Conservation (phyloP, 805 yeast genomes). For the Saccharomycopsis sp. region DNA sequence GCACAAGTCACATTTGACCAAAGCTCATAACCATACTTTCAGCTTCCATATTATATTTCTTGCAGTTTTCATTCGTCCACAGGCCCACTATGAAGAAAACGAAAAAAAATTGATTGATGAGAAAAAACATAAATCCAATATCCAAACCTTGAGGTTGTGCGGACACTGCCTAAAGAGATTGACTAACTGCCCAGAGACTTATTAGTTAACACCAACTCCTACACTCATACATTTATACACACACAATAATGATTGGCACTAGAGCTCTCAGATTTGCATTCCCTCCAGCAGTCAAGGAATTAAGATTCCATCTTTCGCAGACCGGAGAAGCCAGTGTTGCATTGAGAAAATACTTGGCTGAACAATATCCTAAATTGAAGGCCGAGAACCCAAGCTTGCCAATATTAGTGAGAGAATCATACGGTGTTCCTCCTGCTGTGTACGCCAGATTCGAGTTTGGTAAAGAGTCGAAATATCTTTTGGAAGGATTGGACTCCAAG, state of each 20-base stretch:
- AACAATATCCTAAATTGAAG: conserved; percentile 59
- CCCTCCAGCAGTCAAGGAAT: conserved; percentile 57
- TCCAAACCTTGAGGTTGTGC: too few relatives aligned
- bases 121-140: too few relatives aligned
- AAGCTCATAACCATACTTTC: background rate
- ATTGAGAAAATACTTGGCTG: conserved; percentile 55
- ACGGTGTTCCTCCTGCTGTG: conserved; percentile 64
- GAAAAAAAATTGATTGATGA: too few relatives aligned
- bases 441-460: conserved; percentile 60
- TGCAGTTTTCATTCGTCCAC: conserved; percentile 1
- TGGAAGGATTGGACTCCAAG: conserved; percentile 30
- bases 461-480: conserved; percentile 29
- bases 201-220: too few relatives aligned
- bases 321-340: conserved; percentile 66
- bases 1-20: background rate
- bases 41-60: background rate
- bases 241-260: conserved; percentile 37
- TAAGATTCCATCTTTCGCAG: conserved; percentile 77
- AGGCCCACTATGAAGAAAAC: background rate
- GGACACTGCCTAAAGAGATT: too few relatives aligned
- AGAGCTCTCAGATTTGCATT: conserved; percentile 29
- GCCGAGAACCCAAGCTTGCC: conserved; percentile 62
- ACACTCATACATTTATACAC: too few relatives aligned
- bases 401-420: conserved; percentile 70
- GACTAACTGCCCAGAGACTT: too few relatives aligned